phyloP scores from a whole-genome alignment of 2,329 filamentous ascomycete genomes.

The Pseudocercospora fuligena region DNA sequence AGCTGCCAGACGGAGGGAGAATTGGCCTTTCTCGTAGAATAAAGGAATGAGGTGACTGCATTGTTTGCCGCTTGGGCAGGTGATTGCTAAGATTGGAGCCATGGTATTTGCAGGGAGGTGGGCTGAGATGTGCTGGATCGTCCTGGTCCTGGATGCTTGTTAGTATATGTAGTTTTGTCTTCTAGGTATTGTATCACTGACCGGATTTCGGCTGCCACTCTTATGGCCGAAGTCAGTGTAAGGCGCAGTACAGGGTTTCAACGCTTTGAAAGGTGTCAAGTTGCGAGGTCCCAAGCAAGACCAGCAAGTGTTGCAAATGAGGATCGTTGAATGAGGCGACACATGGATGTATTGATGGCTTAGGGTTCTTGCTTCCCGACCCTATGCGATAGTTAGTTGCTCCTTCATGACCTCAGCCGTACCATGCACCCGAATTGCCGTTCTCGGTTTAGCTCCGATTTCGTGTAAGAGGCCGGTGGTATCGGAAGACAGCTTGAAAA shows the following conservation, averaged over 20 bases:
- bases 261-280: neutral
- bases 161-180: neutral
- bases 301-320: neutral
- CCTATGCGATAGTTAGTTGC: neutral
- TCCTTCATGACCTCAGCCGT: neutral
- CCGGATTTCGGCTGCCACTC: no score
- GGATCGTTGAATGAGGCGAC: neutral
- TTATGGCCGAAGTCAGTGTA: no score
- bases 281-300: neutral
- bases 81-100: conserved; percentile 32
- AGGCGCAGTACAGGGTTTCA: no score
- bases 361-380: neutral
- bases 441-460: neutral
- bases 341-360: neutral
- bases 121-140: neutral
- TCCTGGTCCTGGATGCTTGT: neutral
- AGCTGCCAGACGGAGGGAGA: conserved; percentile 42
- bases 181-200: no score
- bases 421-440: neutral
- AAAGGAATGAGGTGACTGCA: conserved; percentile 42
- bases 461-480: neutral
- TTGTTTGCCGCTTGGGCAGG: conserved; percentile 46
- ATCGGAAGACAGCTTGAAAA: neutral
- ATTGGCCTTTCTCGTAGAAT: conserved; percentile 37
- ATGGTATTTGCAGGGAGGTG: neutral